phyloP scores from a whole-genome alignment of 805 yeast genomes.

The Ascoidea asiatica region DNA sequence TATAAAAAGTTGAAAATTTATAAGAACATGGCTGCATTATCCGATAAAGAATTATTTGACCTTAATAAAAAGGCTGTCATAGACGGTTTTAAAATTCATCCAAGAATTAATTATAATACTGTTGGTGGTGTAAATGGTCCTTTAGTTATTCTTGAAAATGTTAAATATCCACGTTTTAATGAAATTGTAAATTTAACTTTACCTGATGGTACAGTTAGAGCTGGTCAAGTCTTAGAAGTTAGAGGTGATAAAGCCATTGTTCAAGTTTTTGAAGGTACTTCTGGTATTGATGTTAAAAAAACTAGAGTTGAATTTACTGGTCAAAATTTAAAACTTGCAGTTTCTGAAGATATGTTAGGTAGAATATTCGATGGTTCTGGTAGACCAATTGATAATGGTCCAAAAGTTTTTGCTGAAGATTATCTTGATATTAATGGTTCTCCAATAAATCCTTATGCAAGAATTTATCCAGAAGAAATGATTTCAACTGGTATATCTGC shows the following conservation, averaged over 20 bases:
- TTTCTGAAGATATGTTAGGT: constrained; percentile 93
- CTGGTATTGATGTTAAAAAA: constrained; percentile 97
- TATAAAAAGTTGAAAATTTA: too few species aligned
- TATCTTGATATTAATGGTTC: constrained; percentile 97
- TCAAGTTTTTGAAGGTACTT: constrained; percentile 98
- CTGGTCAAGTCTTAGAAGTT: constrained; percentile 97
- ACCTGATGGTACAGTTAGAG: constrained; percentile 90
- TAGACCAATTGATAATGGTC: constrained; percentile 96
- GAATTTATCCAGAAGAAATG: constrained; percentile 99
- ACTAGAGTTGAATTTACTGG: constrained; percentile 97
- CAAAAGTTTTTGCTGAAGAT: constrained; percentile 96
- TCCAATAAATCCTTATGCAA: constrained; percentile 95
- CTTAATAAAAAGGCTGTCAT: constrained; percentile 86
- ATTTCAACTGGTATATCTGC: constrained; percentile 98
- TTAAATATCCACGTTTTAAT: constrained; percentile 80
- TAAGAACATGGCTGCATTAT: constrained; percentile 19
- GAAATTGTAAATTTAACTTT: constrained; percentile 94
- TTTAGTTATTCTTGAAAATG: constrained; percentile 77
- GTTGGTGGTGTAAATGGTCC: constrained; percentile 99
- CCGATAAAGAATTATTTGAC: constrained; percentile 38
- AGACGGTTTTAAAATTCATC: constrained; percentile 82
- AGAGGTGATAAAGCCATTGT: constrained; percentile 95
- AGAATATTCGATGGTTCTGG: constrained; percentile 99
- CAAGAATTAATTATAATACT: constrained; percentile 86
- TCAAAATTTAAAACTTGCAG: constrained; percentile 82